Evolutionary conservation across 2,329 filamentous ascomycete species (phyloP).

Genomic region (Clarireedia hainanense): DNA sequence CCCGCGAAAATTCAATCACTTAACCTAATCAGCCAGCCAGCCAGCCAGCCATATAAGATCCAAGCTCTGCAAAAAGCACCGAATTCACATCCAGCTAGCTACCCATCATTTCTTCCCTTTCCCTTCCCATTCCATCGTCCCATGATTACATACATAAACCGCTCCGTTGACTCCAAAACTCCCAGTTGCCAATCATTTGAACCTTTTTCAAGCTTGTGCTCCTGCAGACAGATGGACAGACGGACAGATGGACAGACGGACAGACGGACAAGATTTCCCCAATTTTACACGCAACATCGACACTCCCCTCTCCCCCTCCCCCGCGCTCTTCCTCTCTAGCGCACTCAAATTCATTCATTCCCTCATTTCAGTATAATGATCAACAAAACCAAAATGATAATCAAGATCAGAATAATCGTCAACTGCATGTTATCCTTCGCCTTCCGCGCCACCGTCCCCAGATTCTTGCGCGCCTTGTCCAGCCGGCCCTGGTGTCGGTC

Average conservation of each 20-base stretch:
- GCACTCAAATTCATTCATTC: background rate
- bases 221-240: too few relatives aligned
- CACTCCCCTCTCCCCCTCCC: too few relatives aligned
- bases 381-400: constrained; percentile 58
- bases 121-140: background rate
- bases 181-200: too few relatives aligned
- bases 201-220: too few relatives aligned
- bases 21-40: too few relatives aligned
- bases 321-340: background rate
- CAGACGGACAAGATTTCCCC: too few relatives aligned
- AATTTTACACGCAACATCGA: too few relatives aligned
- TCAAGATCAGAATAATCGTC: constrained; percentile 61
- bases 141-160: background rate
- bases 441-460: constrained; percentile 64
- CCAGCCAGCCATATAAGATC: too few relatives aligned
- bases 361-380: constrained; percentile 58
- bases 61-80: too few relatives aligned
- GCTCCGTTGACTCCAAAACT: too few relatives aligned
- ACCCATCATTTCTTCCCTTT: background rate
- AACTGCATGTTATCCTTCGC: constrained; percentile 82
- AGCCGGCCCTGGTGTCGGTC: constrained; percentile 74
- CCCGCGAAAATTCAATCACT: too few relatives aligned
- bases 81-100: background rate
- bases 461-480: constrained; percentile 62
- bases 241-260: too few relatives aligned